A percentile compares a stretch with the other conserved stretches of the same genome.
Conservation (phyloP, 139 green algal species). For the Chlorella sp. region DNA sequence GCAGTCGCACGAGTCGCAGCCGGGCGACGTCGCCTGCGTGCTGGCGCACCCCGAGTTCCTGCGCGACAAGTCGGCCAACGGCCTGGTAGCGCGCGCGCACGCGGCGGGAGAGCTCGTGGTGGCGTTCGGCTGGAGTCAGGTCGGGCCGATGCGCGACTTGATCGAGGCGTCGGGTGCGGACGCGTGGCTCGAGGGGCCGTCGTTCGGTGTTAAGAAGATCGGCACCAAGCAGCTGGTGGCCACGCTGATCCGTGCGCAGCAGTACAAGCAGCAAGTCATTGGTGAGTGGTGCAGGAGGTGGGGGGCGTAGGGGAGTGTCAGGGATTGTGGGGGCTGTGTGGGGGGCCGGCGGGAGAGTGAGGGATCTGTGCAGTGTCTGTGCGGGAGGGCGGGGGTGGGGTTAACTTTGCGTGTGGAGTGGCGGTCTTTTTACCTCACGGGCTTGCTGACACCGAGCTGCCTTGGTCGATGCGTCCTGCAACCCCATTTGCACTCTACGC, state of each 20-base stretch:
- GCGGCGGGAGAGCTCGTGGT: conserved; percentile 20
- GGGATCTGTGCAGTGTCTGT: too few relatives aligned
- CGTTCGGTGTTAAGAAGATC: neutral
- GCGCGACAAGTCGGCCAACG: neutral
- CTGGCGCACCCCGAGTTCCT: conserved; percentile 46
- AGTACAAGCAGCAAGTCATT: neutral
- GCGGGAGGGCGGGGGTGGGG: too few relatives aligned
- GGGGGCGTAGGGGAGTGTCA: too few relatives aligned
- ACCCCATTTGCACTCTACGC: too few relatives aligned
- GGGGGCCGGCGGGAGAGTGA: too few relatives aligned
- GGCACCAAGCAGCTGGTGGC: neutral
- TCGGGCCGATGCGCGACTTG: conserved; percentile 26
- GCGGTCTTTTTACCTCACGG: too few relatives aligned
- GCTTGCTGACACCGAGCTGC: too few relatives aligned
- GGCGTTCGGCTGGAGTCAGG: conserved; percentile 44
- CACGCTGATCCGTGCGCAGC: neutral
- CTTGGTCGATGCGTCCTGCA: too few relatives aligned
- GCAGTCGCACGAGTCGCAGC: conserved; percentile 3
- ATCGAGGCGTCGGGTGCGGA: conserved; percentile 34
- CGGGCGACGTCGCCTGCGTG: conserved; percentile 40
- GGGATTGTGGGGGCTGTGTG: too few relatives aligned
- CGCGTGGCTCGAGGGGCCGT: conserved; percentile 38
- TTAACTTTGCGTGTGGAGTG: too few relatives aligned
- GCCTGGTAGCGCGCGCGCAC: conserved; percentile 11
- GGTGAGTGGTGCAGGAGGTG: too few relatives aligned